Evolutionary conservation across 2,329 filamentous ascomycete genomes (phyloP).

Genomic region (Cladosporium phlei): DNA sequence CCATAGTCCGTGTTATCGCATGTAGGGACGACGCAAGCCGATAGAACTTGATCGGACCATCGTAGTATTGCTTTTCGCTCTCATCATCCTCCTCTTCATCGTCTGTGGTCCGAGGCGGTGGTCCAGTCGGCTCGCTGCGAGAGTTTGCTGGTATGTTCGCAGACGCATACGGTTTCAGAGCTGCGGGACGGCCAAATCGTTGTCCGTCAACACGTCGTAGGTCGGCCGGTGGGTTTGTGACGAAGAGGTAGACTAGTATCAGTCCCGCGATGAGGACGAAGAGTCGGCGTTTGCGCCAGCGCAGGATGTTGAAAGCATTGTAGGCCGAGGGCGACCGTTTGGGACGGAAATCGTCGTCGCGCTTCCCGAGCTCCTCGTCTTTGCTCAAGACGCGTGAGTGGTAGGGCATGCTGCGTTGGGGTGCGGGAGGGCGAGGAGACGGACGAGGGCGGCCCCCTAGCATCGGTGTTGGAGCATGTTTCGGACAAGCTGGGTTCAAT

Average conservation of each 20-base stretch:
- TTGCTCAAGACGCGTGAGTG: conserved; percentile 25
- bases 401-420: conserved; percentile 16
- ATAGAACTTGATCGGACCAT: conserved; percentile 66
- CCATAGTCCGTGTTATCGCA: conserved; percentile 51
- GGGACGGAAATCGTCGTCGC: conserved; percentile 57
- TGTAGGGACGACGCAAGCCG: conserved; percentile 61
- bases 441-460: conserved; percentile 14
- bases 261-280: conserved; percentile 38
- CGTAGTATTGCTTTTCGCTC: conserved; percentile 48
- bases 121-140: conserved; percentile 18
- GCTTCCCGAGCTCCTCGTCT: conserved; percentile 62
- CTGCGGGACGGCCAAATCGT: conserved; percentile 1
- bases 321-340: conserved; percentile 20
- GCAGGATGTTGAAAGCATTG: conserved; percentile 27
- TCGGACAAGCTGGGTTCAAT: not conserved
- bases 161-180: not conserved
- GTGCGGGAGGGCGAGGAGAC: not conserved
- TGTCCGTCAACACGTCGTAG: conserved; percentile 28
- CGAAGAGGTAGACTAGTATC: conserved; percentile 57
- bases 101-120: conserved; percentile 21
- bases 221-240: conserved; percentile 58
- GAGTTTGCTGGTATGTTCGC: not conserved
- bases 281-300: conserved; percentile 49
- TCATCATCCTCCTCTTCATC: conserved; percentile 19
- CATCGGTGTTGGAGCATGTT: conserved; percentile 13